Conservation (phyloP, 768 basidiomycete species). For the Lentinula raphanica region DNA sequence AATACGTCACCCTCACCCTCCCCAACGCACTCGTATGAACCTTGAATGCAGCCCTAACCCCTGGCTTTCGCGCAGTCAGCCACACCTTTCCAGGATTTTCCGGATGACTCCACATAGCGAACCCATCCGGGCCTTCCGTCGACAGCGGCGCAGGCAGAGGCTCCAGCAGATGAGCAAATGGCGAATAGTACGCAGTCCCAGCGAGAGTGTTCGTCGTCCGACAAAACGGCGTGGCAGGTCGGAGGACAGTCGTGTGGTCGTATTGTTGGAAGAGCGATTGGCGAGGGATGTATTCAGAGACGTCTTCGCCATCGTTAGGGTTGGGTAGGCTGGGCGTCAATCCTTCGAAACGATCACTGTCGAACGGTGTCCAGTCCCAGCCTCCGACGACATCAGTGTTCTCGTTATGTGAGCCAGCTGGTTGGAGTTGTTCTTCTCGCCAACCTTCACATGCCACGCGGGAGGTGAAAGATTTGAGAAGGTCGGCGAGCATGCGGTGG, state of each 20-base stretch:
- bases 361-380: neutral
- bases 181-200: neutral
- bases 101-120: neutral
- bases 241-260: neutral
- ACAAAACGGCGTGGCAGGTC: slow-evolving; percentile 1
- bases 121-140: neutral
- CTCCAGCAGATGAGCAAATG: neutral
- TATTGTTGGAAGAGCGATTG: slow-evolving; percentile 1
- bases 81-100: slow-evolving; percentile 1
- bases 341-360: neutral
- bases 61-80: neutral
- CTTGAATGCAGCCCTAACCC: neutral
- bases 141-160: neutral
- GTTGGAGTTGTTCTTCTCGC: neutral
- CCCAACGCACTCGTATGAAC: neutral
- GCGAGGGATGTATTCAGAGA: neutral
- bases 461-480: neutral
- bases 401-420: neutral
- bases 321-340: neutral
- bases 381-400: neutral
- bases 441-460: slow-evolving; percentile 2
- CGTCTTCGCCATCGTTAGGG: neutral
- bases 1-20: neutral
- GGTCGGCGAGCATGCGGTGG: neutral
- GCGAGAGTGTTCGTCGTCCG: neutral